phyloP scores from a whole-genome alignment of 108 stramenopile species.

The Skeletonema costatum region DNA sequence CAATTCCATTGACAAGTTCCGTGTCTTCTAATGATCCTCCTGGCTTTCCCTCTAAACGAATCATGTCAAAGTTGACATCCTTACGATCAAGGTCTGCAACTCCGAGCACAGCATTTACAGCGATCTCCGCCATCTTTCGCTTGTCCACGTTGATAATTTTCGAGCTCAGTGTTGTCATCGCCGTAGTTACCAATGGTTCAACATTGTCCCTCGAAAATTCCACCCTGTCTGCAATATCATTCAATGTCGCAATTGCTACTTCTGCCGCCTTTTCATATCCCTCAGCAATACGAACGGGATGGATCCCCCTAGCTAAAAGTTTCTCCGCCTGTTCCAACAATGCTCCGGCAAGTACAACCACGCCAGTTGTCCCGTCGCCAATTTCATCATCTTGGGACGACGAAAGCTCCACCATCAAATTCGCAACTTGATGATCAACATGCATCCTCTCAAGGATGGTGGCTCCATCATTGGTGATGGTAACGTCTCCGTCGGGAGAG shows the following conservation, averaged over 20 bases:
- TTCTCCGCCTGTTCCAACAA: conserved; percentile 98
- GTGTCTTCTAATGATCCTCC: conserved; percentile 98
- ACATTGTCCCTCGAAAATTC: conserved; percentile 87
- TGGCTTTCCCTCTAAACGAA: conserved; percentile 99
- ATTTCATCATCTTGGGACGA: conserved; percentile 98
- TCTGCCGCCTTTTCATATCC: conserved; percentile 96
- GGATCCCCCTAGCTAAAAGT: conserved; percentile 90
- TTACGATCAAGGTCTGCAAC: conserved; percentile 97
- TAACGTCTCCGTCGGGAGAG: conserved; percentile 96
- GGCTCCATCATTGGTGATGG: conserved; percentile 99
- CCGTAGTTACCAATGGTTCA: conserved; percentile 90
- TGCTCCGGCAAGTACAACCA: conserved; percentile 98
- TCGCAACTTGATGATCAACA: conserved; percentile 95
- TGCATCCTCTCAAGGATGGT: conserved; percentile 97
- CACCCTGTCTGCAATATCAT: conserved; percentile 86
- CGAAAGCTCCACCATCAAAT: conserved; percentile 96
- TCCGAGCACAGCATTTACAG: conserved; percentile 93
- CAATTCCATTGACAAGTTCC: conserved; percentile 95
- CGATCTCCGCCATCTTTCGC: conserved; percentile 95
- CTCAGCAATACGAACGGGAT: conserved; percentile 97
- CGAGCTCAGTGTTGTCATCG: conserved; percentile 95
- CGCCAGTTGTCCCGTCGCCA: conserved; percentile 99
- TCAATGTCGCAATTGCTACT: conserved; percentile 89
- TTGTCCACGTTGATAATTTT: conserved; percentile 98
- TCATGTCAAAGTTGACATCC: conserved; percentile 99